Conservation (phyloP, 2,329 filamentous ascomycete species). For the Arthroderma uncinatum region DNA sequence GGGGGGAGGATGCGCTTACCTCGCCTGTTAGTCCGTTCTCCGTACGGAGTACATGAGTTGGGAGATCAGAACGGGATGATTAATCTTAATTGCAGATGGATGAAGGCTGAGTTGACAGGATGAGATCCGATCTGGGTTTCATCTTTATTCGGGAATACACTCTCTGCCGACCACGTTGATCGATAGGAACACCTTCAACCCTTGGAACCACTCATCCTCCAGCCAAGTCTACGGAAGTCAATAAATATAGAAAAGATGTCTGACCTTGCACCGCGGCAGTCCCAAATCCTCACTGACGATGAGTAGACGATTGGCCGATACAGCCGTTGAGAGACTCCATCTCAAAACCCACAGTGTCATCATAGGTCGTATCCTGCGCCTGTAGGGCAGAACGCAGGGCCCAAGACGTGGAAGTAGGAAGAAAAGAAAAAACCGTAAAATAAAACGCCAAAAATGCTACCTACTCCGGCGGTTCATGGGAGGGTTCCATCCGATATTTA, state of each 20-base stretch:
- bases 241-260: slow-evolving; percentile 2
- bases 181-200: neutral
- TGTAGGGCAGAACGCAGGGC: neutral
- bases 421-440: neutral
- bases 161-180: neutral
- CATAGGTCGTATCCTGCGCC: neutral
- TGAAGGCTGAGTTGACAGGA: neutral
- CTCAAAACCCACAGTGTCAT: neutral
- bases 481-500: slow-evolving; percentile 4
- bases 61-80: neutral
- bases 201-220: neutral
- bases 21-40: too few relatives aligned
- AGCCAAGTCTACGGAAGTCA: neutral
- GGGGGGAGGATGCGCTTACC: neutral
- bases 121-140: neutral
- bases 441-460: slow-evolving; percentile 1
- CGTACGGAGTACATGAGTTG: neutral
- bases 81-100: neutral
- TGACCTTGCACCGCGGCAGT: neutral
- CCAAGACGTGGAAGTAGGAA: neutral
- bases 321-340: neutral
- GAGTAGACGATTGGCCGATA: neutral
- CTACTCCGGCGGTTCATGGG: neutral
- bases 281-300: neutral
- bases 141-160: neutral